These are phyloP conservation scores for Rhynchospora breviuscula DNA, from an alignment of 176 grass and related monocot species.

Conservation along the genomic window DNA sequence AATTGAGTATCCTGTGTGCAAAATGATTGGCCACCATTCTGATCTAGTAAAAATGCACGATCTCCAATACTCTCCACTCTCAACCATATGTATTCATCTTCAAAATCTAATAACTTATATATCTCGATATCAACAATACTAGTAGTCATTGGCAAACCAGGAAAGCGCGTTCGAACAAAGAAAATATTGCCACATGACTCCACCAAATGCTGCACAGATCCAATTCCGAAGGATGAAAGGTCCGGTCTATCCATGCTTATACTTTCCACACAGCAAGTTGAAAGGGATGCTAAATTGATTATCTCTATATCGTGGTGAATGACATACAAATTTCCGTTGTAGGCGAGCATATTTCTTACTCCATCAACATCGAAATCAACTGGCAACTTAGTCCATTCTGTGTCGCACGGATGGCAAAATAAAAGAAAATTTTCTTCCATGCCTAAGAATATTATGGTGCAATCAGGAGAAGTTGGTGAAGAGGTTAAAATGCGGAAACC, in stretches of 20 bases:
- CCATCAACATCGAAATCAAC: neutral
- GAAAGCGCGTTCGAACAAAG: neutral
- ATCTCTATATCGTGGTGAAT: neutral
- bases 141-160: too few relatives aligned
- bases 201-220: neutral
- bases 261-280: neutral
- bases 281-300: neutral
- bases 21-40: neutral
- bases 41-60: slow-evolving; percentile 15
- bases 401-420: neutral
- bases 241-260: neutral
- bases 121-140: neutral
- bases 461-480: neutral
- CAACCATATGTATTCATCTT: neutral
- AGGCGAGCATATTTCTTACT: neutral
- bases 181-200: slow-evolving; percentile 18
- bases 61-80: slow-evolving; percentile 12
- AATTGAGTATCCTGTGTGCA: neutral
- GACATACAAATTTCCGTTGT: slow-evolving; percentile 18
- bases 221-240: neutral
- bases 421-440: neutral
- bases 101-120: neutral
- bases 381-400: slow-evolving; percentile 14
- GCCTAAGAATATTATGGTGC: slow-evolving; percentile 19
- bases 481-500: neutral